A percentile compares a stretch with the other conserved stretches of the same genome.
Evolutionary conservation across 169 alveolate genomes (phyloP).

Genomic region (Plasmodium falciparum): DNA sequence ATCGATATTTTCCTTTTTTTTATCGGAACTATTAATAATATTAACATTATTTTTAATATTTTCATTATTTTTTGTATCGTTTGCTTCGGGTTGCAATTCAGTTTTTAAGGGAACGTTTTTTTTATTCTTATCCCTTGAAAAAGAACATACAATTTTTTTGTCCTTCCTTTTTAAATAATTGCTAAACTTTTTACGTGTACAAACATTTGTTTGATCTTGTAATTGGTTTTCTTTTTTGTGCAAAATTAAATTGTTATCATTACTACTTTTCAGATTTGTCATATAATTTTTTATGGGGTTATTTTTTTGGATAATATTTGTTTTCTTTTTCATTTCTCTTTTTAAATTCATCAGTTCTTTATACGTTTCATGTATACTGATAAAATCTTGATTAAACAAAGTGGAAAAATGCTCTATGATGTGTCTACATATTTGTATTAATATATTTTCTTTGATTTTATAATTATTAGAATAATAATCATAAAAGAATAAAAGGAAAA

Average conservation of each 20-base stretch:
- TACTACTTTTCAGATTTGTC: too few relatives aligned
- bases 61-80: not conserved
- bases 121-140: too few relatives aligned
- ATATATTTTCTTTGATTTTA: slow-evolving; percentile 73
- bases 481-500: slow-evolving; percentile 71
- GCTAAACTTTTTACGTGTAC: too few relatives aligned
- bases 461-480: slow-evolving; percentile 64
- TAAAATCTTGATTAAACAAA: slow-evolving; percentile 33
- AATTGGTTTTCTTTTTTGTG: too few relatives aligned
- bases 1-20: not conserved
- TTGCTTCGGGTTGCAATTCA: too few relatives aligned
- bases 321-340: slow-evolving; percentile 1
- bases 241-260: too few relatives aligned
- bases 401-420: slow-evolving; percentile 66
- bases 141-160: too few relatives aligned
- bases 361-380: slow-evolving; percentile 14
- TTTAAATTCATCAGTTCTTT: slow-evolving; percentile 3
- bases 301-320: not conserved
- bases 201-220: too few relatives aligned
- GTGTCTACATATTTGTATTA: slow-evolving; percentile 69
- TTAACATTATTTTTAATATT: not conserved
- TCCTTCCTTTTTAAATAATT: too few relatives aligned
- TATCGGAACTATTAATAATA: not conserved
- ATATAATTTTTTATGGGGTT: not conserved
- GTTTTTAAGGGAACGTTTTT: too few relatives aligned